phyloP scores from a whole-genome alignment of 768 basidiomycete species.

The Tylopilus subfusipes region DNA sequence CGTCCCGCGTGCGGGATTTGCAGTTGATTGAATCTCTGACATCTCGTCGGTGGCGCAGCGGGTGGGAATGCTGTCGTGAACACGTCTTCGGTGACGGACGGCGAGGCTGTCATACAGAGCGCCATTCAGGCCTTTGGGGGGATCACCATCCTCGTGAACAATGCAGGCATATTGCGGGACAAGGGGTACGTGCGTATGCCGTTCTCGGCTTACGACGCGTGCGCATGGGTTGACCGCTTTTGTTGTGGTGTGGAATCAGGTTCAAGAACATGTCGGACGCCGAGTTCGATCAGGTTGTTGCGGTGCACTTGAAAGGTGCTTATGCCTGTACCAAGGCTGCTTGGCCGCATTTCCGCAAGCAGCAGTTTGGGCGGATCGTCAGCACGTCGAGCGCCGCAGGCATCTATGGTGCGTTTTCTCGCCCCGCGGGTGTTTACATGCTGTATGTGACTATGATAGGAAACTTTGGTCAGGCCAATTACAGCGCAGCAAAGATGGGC shows the following conservation, averaged over 20 bases:
- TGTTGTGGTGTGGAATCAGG: constrained; percentile 31
- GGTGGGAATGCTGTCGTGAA: constrained; percentile 89
- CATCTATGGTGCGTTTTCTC: constrained; percentile 65
- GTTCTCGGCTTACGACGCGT: neutral
- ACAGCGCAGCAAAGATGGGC: constrained; percentile 97
- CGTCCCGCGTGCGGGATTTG: neutral
- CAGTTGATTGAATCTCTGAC: neutral
- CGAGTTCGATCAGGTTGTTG: constrained; percentile 86
- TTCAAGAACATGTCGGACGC: constrained; percentile 98
- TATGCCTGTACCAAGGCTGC: constrained; percentile 91
- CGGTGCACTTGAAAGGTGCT: constrained; percentile 92
- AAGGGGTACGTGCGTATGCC: constrained; percentile 53
- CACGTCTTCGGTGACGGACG: constrained; percentile 83
- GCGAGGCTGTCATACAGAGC: constrained; percentile 78
- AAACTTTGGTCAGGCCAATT: constrained; percentile 97
- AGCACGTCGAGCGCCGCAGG: constrained; percentile 97
- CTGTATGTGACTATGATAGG: constrained; percentile 39
- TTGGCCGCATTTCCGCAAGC: constrained; percentile 94
- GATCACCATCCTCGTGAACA: constrained; percentile 90
- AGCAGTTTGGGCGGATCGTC: constrained; percentile 91
- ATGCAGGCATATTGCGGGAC: constrained; percentile 87
- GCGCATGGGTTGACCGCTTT: neutral
- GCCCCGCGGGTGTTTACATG: neutral
- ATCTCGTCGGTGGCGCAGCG: constrained; percentile 39
- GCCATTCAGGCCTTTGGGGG: constrained; percentile 83